phyloP scores from a whole-genome alignment of 192 early-diverging fungal genomes.

The Backusella sp. region DNA sequence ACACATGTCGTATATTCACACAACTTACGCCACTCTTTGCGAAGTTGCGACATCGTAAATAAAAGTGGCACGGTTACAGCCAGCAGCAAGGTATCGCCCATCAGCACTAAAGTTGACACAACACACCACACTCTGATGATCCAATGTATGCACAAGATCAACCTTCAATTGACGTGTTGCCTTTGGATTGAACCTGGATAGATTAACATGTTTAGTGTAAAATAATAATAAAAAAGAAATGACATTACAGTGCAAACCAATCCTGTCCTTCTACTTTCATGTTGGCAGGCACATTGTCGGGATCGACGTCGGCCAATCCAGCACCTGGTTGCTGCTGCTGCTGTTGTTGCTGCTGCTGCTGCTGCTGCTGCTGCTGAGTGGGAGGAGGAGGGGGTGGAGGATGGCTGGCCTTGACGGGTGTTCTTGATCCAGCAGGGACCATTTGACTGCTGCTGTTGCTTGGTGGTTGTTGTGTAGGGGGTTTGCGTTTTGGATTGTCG shows the following conservation, averaged over 20 bases:
- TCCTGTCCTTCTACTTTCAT: slow-evolving; percentile 80
- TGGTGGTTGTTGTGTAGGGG: not conserved
- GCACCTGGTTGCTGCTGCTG: slow-evolving; percentile 17
- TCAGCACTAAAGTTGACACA: slow-evolving; percentile 95
- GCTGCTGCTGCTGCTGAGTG: no score
- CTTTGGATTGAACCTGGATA: slow-evolving; percentile 61
- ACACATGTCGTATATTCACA: not conserved
- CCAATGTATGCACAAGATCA: slow-evolving; percentile 60
- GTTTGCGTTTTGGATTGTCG: slow-evolving; percentile 16
- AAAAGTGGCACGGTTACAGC: slow-evolving; percentile 87
- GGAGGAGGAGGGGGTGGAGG: not conserved
- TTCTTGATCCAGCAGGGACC: slow-evolving; percentile 10
- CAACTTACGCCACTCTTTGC: slow-evolving; percentile 62
- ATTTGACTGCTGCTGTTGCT: not conserved
- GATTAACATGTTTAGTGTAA: no score
- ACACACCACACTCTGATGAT: slow-evolving; percentile 85
- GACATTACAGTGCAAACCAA: slow-evolving; percentile 81
- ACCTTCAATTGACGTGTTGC: slow-evolving; percentile 60
- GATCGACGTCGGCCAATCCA: slow-evolving; percentile 72
- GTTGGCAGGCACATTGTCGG: slow-evolving; percentile 69
- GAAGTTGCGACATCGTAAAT: slow-evolving; percentile 87
- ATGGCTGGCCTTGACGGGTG: not conserved
- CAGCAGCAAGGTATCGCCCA: slow-evolving; percentile 89
- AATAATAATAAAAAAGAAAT: not conserved
- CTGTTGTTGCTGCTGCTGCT: not conserved